Evolutionary conservation across 352 stramenopile species (phyloP).

Genomic region (Pythium sp.): DNA sequence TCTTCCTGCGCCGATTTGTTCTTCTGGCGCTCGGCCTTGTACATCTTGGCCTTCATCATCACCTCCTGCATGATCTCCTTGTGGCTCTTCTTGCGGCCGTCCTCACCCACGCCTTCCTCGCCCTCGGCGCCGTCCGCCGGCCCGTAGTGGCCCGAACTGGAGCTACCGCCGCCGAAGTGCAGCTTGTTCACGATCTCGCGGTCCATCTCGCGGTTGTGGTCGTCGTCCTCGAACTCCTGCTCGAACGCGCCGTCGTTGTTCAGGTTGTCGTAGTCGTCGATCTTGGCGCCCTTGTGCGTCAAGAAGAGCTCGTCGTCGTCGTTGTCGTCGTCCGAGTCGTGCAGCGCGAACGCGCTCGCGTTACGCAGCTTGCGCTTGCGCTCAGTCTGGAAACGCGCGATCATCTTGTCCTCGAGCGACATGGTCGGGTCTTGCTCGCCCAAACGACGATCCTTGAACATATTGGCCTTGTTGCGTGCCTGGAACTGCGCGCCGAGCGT

Average conservation of each 20-base stretch:
- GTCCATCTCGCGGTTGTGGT: slow-evolving; percentile 72
- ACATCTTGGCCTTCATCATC: slow-evolving; percentile 90
- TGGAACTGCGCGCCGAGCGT: slow-evolving; percentile 85
- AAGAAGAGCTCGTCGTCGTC: slow-evolving; percentile 73
- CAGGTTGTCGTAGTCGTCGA: slow-evolving; percentile 73
- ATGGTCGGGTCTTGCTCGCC: slow-evolving; percentile 81
- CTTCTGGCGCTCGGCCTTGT: slow-evolving; percentile 86
- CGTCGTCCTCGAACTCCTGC: slow-evolving; percentile 62
- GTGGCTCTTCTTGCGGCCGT: slow-evolving; percentile 71
- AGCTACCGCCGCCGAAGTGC: slow-evolving; percentile 75
- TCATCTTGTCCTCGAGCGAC: slow-evolving; percentile 93
- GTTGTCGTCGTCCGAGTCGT: slow-evolving; percentile 76
- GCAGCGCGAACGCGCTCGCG: slow-evolving; percentile 63
- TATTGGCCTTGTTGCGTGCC: slow-evolving; percentile 85
- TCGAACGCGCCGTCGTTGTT: slow-evolving; percentile 46
- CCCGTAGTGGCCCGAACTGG: slow-evolving; percentile 13
- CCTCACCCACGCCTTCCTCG: slow-evolving; percentile 14
- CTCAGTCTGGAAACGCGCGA: slow-evolving; percentile 87
- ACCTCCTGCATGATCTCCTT: slow-evolving; percentile 91
- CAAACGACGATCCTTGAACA: slow-evolving; percentile 84
- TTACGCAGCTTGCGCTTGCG: slow-evolving; percentile 86
- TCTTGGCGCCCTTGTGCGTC: slow-evolving; percentile 71
- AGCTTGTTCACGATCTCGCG: slow-evolving; percentile 80
- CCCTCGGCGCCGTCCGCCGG: slow-evolving; percentile 16
- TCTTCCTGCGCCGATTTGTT: slow-evolving; percentile 83